Percentiles rank a stretch among this genome's conserved stretches.
Conservation (phyloP, 345 rosid genomes). For the Hirschfeldia incana region DNA sequence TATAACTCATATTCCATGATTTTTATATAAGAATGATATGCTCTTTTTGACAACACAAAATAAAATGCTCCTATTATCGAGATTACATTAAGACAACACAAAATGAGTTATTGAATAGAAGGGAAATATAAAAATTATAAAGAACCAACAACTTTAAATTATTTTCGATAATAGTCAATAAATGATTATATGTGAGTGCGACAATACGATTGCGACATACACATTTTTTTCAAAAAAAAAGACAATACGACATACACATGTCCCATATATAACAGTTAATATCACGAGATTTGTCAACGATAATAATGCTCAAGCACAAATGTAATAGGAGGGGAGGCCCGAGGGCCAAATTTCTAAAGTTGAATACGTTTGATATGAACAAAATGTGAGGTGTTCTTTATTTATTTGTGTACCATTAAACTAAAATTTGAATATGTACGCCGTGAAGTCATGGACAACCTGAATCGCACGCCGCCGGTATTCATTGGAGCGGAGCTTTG, state of each 20-base stretch:
- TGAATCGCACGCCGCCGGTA: too few relatives aligned
- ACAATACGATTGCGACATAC: constrained; percentile 19
- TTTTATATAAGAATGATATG: constrained; percentile 1
- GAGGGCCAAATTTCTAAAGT: constrained; percentile 27
- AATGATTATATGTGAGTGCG: constrained; percentile 30
- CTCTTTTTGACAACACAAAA: background rate
- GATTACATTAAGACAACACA: constrained; percentile 1
- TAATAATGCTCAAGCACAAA: constrained; percentile 36
- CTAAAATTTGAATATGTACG: constrained; percentile 2
- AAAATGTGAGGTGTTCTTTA: background rate
- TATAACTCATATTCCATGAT: constrained; percentile 12
- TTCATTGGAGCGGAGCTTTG: too few relatives aligned
- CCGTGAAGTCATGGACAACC: too few relatives aligned
- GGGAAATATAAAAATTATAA: background rate
- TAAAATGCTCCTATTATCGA: constrained; percentile 2
- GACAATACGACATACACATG: constrained; percentile 33
- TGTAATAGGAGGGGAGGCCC: constrained; percentile 34
- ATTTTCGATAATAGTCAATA: background rate
- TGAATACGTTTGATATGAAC: constrained; percentile 27
- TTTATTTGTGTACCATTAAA: constrained; percentile 9
- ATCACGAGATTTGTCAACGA: constrained; percentile 36
- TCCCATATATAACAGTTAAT: constrained; percentile 36
- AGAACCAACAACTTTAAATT: background rate
- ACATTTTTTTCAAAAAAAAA: background rate
- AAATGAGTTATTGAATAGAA: background rate